Evolutionary conservation across 2,329 filamentous ascomycete species (phyloP), one percentile per base, ranked within the genome.

Genomic region (Pestalotiopsis sp.): DNA sequence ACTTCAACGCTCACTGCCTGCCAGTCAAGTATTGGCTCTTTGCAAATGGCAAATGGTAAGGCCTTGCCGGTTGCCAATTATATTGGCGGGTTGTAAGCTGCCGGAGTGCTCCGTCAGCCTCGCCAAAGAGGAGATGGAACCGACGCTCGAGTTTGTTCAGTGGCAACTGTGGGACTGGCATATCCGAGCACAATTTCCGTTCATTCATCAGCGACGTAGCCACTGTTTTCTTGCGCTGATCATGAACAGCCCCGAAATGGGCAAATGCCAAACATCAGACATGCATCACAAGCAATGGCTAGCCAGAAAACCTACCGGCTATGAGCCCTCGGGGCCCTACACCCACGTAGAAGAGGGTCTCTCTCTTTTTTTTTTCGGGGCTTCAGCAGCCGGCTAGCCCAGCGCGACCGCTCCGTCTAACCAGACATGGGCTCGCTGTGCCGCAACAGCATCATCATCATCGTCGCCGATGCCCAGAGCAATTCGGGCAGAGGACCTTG

Each of bases 161-260:
- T 65, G 62, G 62, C 39, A 49, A 65, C 39, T 65, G 62, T 65
- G 62, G 62, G 31, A 36, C 27, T 39, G 59, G 59, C 59, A 62
- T 62, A 62, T 39, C 31, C 59, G 36, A 39, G 31, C 36, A 36
- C 27, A 62, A 62, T 62, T 62, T n/a, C 45, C 45, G 45, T 52
- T 52, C 45, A 52, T 52, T 52, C 45, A 52, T n/a, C 45, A 52
- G 45, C 45, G 17, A 52, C 45, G 45, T 52, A n/a, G 45, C 45
- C 45, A 52, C 45, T 20, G 20, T 9, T 36, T 36, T 36, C 31
- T 36, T 9, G 9, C 45, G 45, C 45, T 52, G 45, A 52, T 52
- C 45, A 52, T 52, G 45, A n/a, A 14, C 41, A 14, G 13, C 41
- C 41, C 41, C 41, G n/a, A 52, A 52, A 52, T 52, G 45, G 45